Percentiles rank a stretch among this genome's conserved stretches.
These are phyloP conservation scores for Myriosclerotinia duriaeana DNA, from an alignment of 2,329 filamentous ascomycete genomes.

Conservation along the genomic window DNA sequence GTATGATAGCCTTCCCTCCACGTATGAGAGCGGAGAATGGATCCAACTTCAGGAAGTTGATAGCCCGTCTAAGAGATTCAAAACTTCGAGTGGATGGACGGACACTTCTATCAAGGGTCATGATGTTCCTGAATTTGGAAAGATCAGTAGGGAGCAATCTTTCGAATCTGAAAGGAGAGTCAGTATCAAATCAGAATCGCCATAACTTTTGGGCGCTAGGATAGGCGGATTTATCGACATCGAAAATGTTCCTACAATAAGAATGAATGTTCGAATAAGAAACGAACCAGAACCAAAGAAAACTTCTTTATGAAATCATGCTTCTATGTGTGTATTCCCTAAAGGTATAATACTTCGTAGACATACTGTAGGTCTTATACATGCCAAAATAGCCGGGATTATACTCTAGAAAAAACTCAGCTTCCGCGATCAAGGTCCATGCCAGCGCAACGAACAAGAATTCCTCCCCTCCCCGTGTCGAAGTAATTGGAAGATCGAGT, in stretches of 20 bases:
- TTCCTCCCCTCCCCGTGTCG: not conserved
- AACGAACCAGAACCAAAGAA: not conserved
- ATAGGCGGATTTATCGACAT: not conserved
- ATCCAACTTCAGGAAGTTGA: constrained; percentile 2
- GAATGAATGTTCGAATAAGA: not conserved
- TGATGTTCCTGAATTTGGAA: not conserved
- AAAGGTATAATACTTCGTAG: not conserved
- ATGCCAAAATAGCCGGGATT: not conserved
- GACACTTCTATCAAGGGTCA: not conserved
- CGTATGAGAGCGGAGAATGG: constrained; percentile 16
- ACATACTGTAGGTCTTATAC: not conserved
- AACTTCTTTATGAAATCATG: not conserved
- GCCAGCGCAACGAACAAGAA: not conserved
- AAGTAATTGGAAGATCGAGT: not conserved
- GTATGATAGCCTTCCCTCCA: not conserved
- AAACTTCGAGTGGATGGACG: not conserved
- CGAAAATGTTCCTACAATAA: not conserved
- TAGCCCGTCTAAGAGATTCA: not conserved
- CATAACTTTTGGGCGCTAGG: not conserved
- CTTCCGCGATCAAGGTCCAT: too few species aligned
- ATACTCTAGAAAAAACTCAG: not conserved
- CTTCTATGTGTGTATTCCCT: not conserved
- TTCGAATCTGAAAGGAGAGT: not conserved
- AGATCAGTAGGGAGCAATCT: not conserved
- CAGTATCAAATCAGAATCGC: constrained; percentile 4